A percentile compares a stretch with the other conserved stretches of the same genome.
Conservation (phyloP, 495 filamentous ascomycete species). For the Neurospora intermedia region DNA sequence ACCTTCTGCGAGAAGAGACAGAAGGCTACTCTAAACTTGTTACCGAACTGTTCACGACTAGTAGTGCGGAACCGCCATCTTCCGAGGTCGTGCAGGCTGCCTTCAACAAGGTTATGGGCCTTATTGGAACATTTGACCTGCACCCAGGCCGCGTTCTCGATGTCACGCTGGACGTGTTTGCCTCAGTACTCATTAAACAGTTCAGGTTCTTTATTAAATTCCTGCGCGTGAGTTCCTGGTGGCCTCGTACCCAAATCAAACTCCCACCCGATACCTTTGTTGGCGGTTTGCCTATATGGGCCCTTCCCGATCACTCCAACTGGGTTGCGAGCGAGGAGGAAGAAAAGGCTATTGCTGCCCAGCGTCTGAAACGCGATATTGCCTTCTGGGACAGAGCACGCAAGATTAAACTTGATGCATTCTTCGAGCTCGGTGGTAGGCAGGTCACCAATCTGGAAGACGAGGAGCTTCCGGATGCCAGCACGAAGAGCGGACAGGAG, state of each 20-base stretch:
- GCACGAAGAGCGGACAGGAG: constrained; percentile 28
- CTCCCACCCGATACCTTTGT: constrained; percentile 23
- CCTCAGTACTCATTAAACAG: constrained; percentile 35
- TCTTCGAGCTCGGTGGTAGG: constrained; percentile 71
- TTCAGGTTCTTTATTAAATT: constrained; percentile 90
- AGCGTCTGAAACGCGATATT: constrained; percentile 53
- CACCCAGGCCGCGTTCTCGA: constrained; percentile 82
- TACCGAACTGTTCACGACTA: constrained; percentile 52
- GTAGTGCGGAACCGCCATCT: constrained; percentile 37
- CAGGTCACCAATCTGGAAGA: constrained; percentile 40
- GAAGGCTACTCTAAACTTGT: constrained; percentile 75
- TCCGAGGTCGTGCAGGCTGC: constrained; percentile 39
- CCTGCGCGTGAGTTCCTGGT: constrained; percentile 87
- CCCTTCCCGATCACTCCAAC: constrained; percentile 53
- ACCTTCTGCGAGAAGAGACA: constrained; percentile 87
- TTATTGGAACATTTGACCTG: constrained; percentile 44
- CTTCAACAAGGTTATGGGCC: constrained; percentile 57
- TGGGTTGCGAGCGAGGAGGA: constrained; percentile 55
- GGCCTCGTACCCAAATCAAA: constrained; percentile 56
- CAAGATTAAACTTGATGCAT: constrained; percentile 66
- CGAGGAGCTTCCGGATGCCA: constrained; percentile 34
- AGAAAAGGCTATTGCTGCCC: constrained; percentile 36
- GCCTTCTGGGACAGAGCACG: constrained; percentile 76
- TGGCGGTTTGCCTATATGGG: constrained; percentile 69
- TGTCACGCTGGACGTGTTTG: constrained; percentile 50